phyloP scores from a whole-genome alignment of 495 filamentous ascomycete genomes.

The Aspergillus asperescens region DNA sequence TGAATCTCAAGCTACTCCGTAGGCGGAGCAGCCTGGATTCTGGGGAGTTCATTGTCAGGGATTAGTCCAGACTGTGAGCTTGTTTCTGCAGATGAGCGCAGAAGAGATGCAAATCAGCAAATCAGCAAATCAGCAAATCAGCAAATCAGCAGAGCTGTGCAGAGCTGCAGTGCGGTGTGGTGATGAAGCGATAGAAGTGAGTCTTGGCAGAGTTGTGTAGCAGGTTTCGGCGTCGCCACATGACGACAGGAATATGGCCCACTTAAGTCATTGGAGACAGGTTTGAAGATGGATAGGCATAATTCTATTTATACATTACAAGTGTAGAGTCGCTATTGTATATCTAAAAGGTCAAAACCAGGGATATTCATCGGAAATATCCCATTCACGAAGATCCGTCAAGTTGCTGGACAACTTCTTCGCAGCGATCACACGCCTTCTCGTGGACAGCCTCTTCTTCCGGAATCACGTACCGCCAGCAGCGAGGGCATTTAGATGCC shows the following conservation, averaged over 20 bases:
- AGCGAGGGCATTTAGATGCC: conserved; percentile 71
- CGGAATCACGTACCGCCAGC: conserved; percentile 71
- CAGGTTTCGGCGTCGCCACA: conserved; percentile 2
- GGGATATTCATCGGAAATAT: not conserved
- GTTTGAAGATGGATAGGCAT: no score
- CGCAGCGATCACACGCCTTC: conserved; percentile 67
- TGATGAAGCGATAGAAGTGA: not conserved
- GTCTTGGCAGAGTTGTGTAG: conserved; percentile 2
- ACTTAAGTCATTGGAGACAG: no score
- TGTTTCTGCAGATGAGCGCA: not conserved
- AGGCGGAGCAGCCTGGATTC: not conserved
- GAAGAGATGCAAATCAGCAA: not conserved
- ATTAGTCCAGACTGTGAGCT: conserved; percentile 5
- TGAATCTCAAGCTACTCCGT: conserved; percentile 6
- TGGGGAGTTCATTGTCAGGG: not conserved
- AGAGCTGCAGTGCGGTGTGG: not conserved
- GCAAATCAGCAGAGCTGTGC: not conserved
- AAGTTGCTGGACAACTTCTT: conserved; percentile 53
- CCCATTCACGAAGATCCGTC: conserved; percentile 16
- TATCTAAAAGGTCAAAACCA: not conserved
- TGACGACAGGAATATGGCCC: conserved; percentile 15
- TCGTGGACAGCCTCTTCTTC: conserved; percentile 47
- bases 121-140: conserved; percentile 3
- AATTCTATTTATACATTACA: not conserved
- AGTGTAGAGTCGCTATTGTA: not conserved